Conservation (phyloP, 768 basidiomycete species). For the Russula earlei region DNA sequence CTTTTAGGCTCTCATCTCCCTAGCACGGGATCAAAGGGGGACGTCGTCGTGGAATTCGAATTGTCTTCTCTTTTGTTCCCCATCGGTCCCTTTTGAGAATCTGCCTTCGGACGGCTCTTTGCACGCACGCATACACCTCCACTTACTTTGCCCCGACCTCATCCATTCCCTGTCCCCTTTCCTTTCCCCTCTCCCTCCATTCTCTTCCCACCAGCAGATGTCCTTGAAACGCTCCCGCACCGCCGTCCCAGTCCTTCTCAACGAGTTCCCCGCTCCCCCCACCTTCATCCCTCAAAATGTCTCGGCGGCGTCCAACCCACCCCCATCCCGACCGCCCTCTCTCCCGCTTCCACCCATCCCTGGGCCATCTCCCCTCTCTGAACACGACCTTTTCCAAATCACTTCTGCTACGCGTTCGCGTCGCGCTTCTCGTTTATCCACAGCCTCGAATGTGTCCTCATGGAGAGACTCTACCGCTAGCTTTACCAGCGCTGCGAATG, state of each 20-base stretch:
- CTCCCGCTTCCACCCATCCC: constrained; percentile 58
- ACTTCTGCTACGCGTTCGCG: constrained; percentile 30
- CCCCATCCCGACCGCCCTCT: constrained; percentile 48
- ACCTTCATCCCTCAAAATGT: constrained; percentile 26
- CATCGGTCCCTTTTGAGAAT: not conserved
- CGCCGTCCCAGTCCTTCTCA: constrained; percentile 25
- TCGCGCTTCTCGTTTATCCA: constrained; percentile 27
- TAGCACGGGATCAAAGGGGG: not conserved
- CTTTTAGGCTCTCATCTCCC: not conserved
- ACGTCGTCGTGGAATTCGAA: not conserved
- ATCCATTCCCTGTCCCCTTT: not conserved
- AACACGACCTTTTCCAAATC: constrained; percentile 38
- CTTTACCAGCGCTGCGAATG: constrained; percentile 22
- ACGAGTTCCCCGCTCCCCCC: constrained; percentile 28
- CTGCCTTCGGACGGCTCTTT: not conserved
- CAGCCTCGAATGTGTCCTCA: constrained; percentile 19
- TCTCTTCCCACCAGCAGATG: not conserved
- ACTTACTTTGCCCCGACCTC: not conserved
- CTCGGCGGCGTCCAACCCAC: constrained; percentile 35
- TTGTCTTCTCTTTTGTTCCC: constrained; percentile 8
- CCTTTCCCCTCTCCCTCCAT: no score
- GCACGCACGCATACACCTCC: not conserved
- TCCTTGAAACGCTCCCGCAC: not conserved
- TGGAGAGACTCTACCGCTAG: constrained; percentile 25
- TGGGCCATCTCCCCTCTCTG: constrained; percentile 47